These are phyloP conservation scores for Barnettozyma californica DNA, from an alignment of 805 yeast species.

Conservation along the genomic window DNA sequence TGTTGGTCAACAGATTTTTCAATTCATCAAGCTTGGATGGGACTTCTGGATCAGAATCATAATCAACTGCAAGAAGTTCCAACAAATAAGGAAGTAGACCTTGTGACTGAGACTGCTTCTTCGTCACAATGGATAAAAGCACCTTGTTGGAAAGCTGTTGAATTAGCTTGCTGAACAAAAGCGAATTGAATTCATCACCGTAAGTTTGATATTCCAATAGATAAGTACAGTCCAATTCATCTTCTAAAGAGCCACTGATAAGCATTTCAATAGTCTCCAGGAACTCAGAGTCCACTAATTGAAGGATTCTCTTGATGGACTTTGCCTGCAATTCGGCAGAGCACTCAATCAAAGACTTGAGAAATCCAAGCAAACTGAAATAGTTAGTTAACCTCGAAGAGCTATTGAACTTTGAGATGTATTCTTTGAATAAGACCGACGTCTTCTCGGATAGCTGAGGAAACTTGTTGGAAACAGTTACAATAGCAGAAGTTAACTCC, in stretches of 20 bases:
- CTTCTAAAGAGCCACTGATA: slow-evolving; percentile 31
- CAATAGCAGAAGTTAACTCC: slow-evolving; percentile 29
- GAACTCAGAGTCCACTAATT: slow-evolving; percentile 14
- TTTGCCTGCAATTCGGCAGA: slow-evolving; percentile 17
- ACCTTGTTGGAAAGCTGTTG: slow-evolving; percentile 17
- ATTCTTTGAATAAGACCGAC: slow-evolving; percentile 20
- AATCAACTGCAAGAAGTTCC: slow-evolving; percentile 25
- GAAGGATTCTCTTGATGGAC: slow-evolving; percentile 25
- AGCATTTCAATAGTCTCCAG: slow-evolving; percentile 18
- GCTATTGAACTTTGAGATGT: slow-evolving; percentile 19
- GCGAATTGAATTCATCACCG: slow-evolving; percentile 33
- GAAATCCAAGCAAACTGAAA: slow-evolving; percentile 34
- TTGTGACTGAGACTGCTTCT: neutral
- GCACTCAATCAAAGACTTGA: slow-evolving; percentile 27
- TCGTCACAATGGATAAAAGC: slow-evolving; percentile 6
- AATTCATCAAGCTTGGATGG: slow-evolving; percentile 15
- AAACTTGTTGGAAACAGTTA: slow-evolving; percentile 23
- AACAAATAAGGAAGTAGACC: slow-evolving; percentile 20
- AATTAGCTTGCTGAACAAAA: slow-evolving; percentile 27
- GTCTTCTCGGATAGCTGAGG: slow-evolving; percentile 24
- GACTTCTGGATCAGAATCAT: slow-evolving; percentile 23
- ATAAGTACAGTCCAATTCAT: slow-evolving; percentile 25
- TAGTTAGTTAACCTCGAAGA: slow-evolving; percentile 18
- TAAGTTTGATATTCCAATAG: slow-evolving; percentile 30
- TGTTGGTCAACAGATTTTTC: slow-evolving; percentile 16